Conservation (phyloP, 805 yeast genomes). For the Naumovozyma castellii region DNA sequence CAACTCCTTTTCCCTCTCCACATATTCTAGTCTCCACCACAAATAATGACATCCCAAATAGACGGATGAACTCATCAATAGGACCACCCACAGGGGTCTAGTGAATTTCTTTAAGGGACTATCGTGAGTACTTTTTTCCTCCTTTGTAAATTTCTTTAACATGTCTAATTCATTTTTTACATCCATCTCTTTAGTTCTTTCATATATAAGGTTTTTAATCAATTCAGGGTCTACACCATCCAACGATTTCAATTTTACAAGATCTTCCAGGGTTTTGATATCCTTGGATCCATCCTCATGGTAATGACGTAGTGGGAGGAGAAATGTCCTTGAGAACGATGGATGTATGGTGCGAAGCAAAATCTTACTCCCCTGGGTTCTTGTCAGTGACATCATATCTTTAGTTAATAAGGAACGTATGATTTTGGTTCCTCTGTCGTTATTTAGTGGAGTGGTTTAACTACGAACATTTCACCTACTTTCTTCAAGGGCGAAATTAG, state of each 20-base stretch:
- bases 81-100: constrained; percentile 26
- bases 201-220: constrained; percentile 23
- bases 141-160: constrained; percentile 17
- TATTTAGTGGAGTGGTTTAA: too few species aligned
- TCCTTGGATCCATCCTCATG: background rate
- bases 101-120: constrained; percentile 16
- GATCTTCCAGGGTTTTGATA: constrained; percentile 24
- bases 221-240: constrained; percentile 29
- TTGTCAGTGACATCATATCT: too few species aligned
- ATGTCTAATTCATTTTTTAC: constrained; percentile 21
- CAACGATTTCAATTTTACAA: constrained; percentile 22
- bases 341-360: too few species aligned
- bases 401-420: too few species aligned
- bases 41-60: constrained; percentile 20
- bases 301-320: too few species aligned
- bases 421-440: too few species aligned
- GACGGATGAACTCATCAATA: constrained; percentile 26
- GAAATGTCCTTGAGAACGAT: background rate
- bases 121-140: constrained; percentile 8
- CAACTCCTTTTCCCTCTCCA: constrained; percentile 19
- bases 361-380: too few species aligned
- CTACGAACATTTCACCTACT: too few species aligned
- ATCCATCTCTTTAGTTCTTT: constrained; percentile 24
- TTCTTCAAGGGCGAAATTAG: too few species aligned
- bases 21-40: constrained; percentile 27